Evolutionary conservation across 2,329 filamentous ascomycete genomes (phyloP).

Genomic region (Phoma sp.): DNA sequence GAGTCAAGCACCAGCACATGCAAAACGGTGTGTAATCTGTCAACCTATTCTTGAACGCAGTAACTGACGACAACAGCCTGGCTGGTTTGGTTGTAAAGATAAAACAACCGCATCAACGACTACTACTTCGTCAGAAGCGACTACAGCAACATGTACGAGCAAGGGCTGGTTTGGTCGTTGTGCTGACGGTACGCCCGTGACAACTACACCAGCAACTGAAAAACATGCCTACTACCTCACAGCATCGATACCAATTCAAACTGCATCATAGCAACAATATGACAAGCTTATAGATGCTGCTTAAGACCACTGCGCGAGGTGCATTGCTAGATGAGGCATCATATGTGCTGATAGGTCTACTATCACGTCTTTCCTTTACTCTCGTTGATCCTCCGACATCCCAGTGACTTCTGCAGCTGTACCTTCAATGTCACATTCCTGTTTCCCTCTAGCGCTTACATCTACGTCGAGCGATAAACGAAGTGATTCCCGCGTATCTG

Average conservation of each 20-base stretch:
- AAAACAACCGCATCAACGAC: constrained; percentile 33
- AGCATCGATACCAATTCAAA: constrained; percentile 35
- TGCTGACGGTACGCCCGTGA: constrained; percentile 33
- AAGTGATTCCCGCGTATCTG: neutral
- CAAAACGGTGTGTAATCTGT: constrained; percentile 36
- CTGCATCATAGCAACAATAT: constrained; percentile 3
- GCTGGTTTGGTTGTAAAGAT: constrained; percentile 50
- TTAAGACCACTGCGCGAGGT: too few species aligned
- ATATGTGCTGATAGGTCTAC: too few species aligned
- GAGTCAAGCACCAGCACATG: constrained; percentile 40
- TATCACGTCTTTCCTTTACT: too few species aligned
- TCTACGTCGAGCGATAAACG: neutral
- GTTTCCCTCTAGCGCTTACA: constrained; percentile 11
- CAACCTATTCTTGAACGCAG: neutral
- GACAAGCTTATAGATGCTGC: too few species aligned
- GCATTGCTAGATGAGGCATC: too few species aligned
- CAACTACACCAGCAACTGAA: constrained; percentile 37
- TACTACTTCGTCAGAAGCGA: constrained; percentile 28
- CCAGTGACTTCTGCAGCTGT: neutral
- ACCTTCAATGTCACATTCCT: constrained; percentile 6
- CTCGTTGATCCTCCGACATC: too few species aligned
- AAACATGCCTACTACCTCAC: constrained; percentile 36
- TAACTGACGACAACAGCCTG: constrained; percentile 33
- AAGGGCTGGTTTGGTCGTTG: constrained; percentile 49
- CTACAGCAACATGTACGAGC: constrained; percentile 42